Conservation (phyloP, 2,329 filamentous ascomycete genomes). For the Pseudonectria foliicola region DNA sequence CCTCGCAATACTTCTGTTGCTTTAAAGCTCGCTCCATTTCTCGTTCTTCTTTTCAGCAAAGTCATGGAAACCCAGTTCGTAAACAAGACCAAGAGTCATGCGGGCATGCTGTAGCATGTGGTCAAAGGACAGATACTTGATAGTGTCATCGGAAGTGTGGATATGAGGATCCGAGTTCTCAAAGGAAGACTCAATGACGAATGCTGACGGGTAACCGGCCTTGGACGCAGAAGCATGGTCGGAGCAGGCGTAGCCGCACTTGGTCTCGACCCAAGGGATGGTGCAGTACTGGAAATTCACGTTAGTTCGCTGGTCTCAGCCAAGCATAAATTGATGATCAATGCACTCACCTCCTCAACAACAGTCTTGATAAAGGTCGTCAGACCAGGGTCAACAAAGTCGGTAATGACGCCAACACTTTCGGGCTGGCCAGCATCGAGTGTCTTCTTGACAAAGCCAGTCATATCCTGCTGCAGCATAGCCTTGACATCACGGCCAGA, state of each 20-base stretch:
- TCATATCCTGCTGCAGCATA: constrained; percentile 99
- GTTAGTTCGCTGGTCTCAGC: constrained; percentile 1
- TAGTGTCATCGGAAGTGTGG: constrained; percentile 61
- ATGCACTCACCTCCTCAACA: constrained; percentile 47
- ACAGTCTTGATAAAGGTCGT: constrained; percentile 88
- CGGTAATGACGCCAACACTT: constrained; percentile 85
- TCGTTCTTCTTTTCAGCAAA: constrained; percentile 42
- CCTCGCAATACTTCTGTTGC: too few species aligned
- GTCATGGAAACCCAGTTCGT: constrained; percentile 74
- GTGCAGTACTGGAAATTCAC: constrained; percentile 62
- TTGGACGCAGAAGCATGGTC: constrained; percentile 69
- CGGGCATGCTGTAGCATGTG: constrained; percentile 89
- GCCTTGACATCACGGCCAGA: constrained; percentile 72
- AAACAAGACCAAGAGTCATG: constrained; percentile 75
- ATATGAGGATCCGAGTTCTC: constrained; percentile 61
- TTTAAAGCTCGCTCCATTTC: constrained; percentile 30
- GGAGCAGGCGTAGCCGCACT: constrained; percentile 81
- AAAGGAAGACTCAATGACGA: constrained; percentile 70
- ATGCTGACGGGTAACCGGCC: constrained; percentile 67
- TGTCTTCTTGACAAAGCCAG: constrained; percentile 77
- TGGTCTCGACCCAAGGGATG: constrained; percentile 79
- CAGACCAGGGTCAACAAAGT: constrained; percentile 76
- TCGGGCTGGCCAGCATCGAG: constrained; percentile 76
- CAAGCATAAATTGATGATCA: not conserved
- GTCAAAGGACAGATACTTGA: constrained; percentile 70